These are phyloP conservation scores for Tolypocladium guangdongense DNA, from an alignment of 2,329 filamentous ascomycete genomes.

Conservation along the genomic window DNA sequence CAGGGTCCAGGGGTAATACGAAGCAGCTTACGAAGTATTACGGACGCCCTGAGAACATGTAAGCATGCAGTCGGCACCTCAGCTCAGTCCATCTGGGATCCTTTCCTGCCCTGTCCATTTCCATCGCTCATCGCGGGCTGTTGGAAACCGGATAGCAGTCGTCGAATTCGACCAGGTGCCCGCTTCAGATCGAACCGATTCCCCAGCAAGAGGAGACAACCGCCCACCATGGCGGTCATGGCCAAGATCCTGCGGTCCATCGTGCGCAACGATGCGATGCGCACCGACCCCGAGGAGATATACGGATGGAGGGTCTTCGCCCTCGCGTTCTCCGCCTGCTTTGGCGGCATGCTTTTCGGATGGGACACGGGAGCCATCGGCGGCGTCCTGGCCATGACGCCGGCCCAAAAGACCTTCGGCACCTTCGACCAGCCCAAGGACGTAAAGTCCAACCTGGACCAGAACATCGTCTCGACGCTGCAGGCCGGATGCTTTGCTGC, in stretches of 20 bases:
- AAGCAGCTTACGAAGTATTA: too few species aligned
- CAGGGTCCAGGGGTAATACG: too few species aligned
- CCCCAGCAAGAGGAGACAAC: background rate
- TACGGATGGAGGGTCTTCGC: conserved; percentile 60
- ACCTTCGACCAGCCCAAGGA: conserved; percentile 15
- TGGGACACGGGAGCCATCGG: conserved; percentile 55
- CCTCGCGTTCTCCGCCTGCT: conserved; percentile 54
- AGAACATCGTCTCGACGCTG: conserved; percentile 60
- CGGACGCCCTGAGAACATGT: too few species aligned
- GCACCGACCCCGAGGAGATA: conserved; percentile 52
- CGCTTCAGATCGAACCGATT: background rate
- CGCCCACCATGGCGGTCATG: conserved; percentile 25
- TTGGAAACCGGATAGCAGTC: background rate
- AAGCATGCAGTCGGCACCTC: too few species aligned
- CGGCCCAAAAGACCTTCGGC: conserved; percentile 37
- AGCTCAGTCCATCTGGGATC: too few species aligned
- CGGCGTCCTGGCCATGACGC: conserved; percentile 50
- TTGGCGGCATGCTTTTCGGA: conserved; percentile 47
- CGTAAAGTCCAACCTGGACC: conserved; percentile 41
- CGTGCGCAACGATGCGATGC: conserved; percentile 63
- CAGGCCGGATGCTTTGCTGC: conserved; percentile 59
- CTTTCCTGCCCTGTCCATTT: background rate
- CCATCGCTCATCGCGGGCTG: background rate
- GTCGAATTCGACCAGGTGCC: background rate
- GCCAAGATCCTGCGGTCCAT: conserved; percentile 39